Evolutionary conservation across 257 asterid genomes (phyloP).

Genomic region (Rauvolfia tetraphylla): DNA sequence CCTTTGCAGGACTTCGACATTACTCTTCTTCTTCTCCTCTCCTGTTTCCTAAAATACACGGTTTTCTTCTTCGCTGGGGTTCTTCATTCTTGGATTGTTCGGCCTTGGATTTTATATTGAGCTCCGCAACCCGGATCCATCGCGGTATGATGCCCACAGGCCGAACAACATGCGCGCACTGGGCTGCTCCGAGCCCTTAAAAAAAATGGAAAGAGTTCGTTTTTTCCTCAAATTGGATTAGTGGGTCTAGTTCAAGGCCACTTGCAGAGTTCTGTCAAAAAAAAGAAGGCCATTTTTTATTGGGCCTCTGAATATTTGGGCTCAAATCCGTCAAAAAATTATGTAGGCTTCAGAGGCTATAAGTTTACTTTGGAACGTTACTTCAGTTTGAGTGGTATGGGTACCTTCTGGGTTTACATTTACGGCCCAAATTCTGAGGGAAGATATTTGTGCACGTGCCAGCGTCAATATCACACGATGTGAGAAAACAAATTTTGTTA

Average conservation of each 20-base stretch:
- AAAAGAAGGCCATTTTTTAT: neutral
- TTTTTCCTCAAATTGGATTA: too few species aligned
- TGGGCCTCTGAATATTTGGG: neutral
- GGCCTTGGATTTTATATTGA: too few species aligned
- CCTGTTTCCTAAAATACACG: neutral
- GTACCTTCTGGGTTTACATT: neutral
- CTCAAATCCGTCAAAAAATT: neutral
- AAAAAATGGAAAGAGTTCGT: too few species aligned
- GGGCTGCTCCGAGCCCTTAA: too few species aligned
- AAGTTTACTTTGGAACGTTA: neutral
- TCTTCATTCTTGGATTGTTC: neutral
- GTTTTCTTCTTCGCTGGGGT: neutral
- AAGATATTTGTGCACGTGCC: neutral
- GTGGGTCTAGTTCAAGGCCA: too few species aligned
- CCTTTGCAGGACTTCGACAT: slow-evolving; percentile 98
- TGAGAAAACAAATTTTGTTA: neutral
- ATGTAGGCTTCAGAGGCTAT: neutral
- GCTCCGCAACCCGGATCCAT: too few species aligned
- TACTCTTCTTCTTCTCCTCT: slow-evolving; percentile 10
- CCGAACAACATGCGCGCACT: too few species aligned
- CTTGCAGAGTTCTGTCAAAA: too few species aligned
- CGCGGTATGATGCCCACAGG: too few species aligned
- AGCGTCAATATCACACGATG: neutral
- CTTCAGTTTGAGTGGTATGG: neutral
- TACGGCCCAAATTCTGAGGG: neutral